Conservation (phyloP, 176 grass and related monocot genomes). For the Stipa capillata region DNA sequence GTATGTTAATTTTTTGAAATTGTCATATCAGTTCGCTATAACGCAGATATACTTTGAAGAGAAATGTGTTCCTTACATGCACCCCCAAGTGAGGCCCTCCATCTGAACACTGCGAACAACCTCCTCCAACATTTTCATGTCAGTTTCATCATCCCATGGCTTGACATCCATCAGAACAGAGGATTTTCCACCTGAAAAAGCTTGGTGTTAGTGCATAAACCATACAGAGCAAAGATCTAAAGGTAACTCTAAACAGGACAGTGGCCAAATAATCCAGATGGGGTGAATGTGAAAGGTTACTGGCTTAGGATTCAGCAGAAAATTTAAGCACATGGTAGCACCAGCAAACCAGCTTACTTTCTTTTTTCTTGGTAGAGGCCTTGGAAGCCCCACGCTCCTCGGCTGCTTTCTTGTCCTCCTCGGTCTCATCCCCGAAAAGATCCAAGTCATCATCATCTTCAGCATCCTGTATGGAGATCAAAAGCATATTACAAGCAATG, state of each 20-base stretch:
- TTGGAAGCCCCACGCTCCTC: conserved; percentile 52
- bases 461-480: neutral
- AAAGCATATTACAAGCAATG: neutral
- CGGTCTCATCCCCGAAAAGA: conserved; percentile 68
- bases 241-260: neutral
- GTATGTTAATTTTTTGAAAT: neutral
- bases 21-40: neutral
- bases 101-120: conserved; percentile 66
- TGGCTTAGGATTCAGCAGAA: neutral
- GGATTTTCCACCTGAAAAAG: conserved; percentile 72
- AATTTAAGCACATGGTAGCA: neutral
- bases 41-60: neutral
- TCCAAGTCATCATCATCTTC: conserved; percentile 56
- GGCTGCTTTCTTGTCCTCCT: conserved; percentile 65
- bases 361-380: conserved; percentile 73
- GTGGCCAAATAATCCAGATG: neutral
- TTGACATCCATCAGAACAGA: conserved; percentile 90
- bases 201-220: neutral
- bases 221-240: neutral
- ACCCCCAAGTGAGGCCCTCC: conserved; percentile 87
- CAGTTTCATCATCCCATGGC: conserved; percentile 96
- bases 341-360: conserved; percentile 36
- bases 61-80: conserved; percentile 45
- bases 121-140: conserved; percentile 96
- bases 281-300: neutral